phyloP scores from a whole-genome alignment of 2,329 filamentous ascomycete genomes.

The Paramyrothecium roridum region DNA sequence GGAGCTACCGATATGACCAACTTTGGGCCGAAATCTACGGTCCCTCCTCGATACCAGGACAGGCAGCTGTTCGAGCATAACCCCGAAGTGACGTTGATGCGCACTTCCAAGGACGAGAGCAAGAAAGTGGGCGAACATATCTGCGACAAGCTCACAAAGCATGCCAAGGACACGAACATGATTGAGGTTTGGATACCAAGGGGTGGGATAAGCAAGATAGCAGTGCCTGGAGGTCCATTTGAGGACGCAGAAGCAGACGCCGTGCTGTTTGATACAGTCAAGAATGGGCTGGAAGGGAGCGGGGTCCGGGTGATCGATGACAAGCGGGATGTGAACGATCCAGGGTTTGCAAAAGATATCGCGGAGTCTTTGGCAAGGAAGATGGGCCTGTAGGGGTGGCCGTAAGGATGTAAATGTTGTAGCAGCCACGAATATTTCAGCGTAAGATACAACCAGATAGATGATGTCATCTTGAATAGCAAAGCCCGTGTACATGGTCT shows the following conservation, averaged over 20 bases:
- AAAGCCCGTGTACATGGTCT: too few relatives aligned
- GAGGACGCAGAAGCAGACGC: slow-evolving; percentile 39
- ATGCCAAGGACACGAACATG: slow-evolving; percentile 30
- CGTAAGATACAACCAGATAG: too few relatives aligned
- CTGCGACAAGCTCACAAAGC: slow-evolving; percentile 44
- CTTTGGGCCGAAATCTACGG: slow-evolving; percentile 53
- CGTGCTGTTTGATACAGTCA: slow-evolving; percentile 51
- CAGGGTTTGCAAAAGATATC: slow-evolving; percentile 43
- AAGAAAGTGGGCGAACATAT: slow-evolving; percentile 53
- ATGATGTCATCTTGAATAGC: too few relatives aligned
- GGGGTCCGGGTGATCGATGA: slow-evolving; percentile 48
- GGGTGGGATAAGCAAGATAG: slow-evolving; percentile 60
- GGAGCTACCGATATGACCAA: slow-evolving; percentile 61
- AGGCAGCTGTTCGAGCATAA: slow-evolving; percentile 63
- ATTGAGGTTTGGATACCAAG: slow-evolving; percentile 58
- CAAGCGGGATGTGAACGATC: slow-evolving; percentile 51
- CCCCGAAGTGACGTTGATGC: slow-evolving; percentile 62
- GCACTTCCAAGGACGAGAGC: slow-evolving; percentile 59
- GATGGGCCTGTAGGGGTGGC: slow-evolving; percentile 13
- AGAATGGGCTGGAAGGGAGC: slow-evolving; percentile 42
- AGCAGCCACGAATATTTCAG: too few relatives aligned
- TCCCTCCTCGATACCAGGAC: slow-evolving; percentile 51
- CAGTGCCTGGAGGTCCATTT: slow-evolving; percentile 51
- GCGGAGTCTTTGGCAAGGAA: slow-evolving; percentile 35
- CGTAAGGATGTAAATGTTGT: too few relatives aligned